Base-by-base conservation (phyloP, 2,329 filamentous ascomycete genomes). In the Ophiocordyceps camponoti-saundersi region DNA sequence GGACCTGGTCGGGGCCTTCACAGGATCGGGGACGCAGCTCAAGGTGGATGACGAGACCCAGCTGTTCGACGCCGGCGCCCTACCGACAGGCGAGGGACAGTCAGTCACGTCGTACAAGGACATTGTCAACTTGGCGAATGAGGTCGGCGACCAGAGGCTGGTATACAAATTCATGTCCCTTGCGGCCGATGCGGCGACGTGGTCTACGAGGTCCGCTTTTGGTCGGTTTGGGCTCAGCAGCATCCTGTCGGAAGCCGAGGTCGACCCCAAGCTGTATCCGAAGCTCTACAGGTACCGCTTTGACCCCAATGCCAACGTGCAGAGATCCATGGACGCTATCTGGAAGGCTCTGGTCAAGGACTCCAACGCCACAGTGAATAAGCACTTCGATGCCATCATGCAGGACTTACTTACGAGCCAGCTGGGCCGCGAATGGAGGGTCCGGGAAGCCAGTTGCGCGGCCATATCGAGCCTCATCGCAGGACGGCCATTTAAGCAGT, bases 131-230 rank as follows among this genome's bases (percentile, higher is more conserved):
- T 70, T 98, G 44, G 92, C 92, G n/a, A 86, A 90, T 42, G 92
- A 98, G 65, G 89, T 95, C 32, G 92, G 92, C 12, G 90, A 98
- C 57, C 90, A 92, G 49, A 89, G 85, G 54, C 70, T 98, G n/a
- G 85, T 96, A 1, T 98, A 98, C 68, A 87, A 89, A 50, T 96
- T 98, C 66, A 98, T 98, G 92, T 90, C 89, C 0, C 73, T 98
- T 53, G 92, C 92, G 3, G 87, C 88, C 2, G 95, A 95, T 57
- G 93, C 94, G 44, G 88, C 89, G 1, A 93, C 94, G 16, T 98
- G 92, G 92, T 90, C 88, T 1, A 94, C 88, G n/a, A 79, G 92
- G 45, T 93, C 92, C 1, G 92, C 92, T 0, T 96, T 98, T 63
- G 92, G 92, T 3, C 77, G 88, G 12, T 95, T 96, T 53, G 92